Conservation (phyloP, 164 flowering plant species). For the Magnolia changhungtana region DNA sequence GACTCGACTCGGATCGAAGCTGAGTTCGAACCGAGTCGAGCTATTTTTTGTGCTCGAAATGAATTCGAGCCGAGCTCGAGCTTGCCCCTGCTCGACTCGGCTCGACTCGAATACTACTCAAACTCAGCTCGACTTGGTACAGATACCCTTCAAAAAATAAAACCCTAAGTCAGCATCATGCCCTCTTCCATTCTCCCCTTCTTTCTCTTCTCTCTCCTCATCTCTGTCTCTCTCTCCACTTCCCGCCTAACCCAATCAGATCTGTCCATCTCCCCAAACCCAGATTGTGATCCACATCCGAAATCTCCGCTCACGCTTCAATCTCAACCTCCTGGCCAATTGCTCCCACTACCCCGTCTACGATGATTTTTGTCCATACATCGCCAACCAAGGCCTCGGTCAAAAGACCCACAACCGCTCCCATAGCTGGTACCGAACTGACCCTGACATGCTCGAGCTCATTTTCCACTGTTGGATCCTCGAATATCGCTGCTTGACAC, state of each 20-base stretch:
- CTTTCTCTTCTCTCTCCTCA: too few species aligned
- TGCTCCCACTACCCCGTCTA: constrained; percentile 68
- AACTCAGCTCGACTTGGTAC: too few species aligned
- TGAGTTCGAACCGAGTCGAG: too few species aligned
- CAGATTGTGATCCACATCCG: constrained; percentile 78
- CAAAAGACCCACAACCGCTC: constrained; percentile 79
- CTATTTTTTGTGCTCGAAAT: too few species aligned
- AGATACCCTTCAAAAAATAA: too few species aligned
- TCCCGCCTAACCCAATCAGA: background rate
- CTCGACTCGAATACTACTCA: too few species aligned
- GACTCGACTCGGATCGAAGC: too few species aligned
- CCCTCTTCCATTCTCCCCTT: too few species aligned
- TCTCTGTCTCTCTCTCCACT: background rate
- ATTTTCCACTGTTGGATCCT: constrained; percentile 85
- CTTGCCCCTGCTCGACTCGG: too few species aligned
- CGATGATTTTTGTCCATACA: constrained; percentile 63
- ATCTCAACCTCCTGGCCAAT: constrained; percentile 57
- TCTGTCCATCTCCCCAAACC: background rate
- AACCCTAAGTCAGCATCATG: too few species aligned
- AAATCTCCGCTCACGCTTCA: constrained; percentile 74
- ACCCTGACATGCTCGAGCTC: constrained; percentile 69
- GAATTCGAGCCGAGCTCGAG: too few species aligned
- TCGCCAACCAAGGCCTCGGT: constrained; percentile 85
- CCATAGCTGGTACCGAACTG: constrained; percentile 86
- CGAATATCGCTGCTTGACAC: constrained; percentile 85